phyloP scores from a whole-genome alignment of 2,329 filamentous ascomycete species.

The Teratosphaeria nubilosa region DNA sequence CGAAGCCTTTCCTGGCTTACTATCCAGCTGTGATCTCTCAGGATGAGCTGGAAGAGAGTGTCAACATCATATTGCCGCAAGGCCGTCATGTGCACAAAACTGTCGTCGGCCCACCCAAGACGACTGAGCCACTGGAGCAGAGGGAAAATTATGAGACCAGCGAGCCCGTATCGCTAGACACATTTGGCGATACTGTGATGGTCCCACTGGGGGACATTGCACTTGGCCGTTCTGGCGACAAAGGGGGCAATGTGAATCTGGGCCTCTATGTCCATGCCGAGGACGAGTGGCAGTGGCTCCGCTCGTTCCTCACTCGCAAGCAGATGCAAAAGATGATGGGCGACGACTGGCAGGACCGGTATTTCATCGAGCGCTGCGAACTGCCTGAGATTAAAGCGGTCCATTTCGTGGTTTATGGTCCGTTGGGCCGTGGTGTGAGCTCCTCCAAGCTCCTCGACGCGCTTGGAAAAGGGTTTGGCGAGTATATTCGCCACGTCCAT shows the following conservation, averaged over 20 bases:
- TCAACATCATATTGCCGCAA: constrained; percentile 13
- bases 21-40: constrained; percentile 12
- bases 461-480: constrained; percentile 10
- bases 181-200: constrained; percentile 27
- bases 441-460: constrained; percentile 14
- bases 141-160: constrained; percentile 24
- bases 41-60: constrained; percentile 12
- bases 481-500: not conserved
- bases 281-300: constrained; percentile 23
- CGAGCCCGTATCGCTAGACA: constrained; percentile 16
- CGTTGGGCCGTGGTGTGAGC: constrained; percentile 15
- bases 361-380: constrained; percentile 29
- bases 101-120: constrained; percentile 15
- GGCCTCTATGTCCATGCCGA: constrained; percentile 30
- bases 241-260: constrained; percentile 22
- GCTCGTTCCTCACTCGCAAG: constrained; percentile 14
- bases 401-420: constrained; percentile 26
- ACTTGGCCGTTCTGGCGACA: constrained; percentile 23
- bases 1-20: constrained; percentile 17
- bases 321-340: constrained; percentile 20
- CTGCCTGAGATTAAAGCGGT: constrained; percentile 30
- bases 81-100: constrained; percentile 7
- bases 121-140: constrained; percentile 10
- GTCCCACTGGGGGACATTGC: constrained; percentile 27
- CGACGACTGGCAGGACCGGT: constrained; percentile 19